Evolutionary conservation across 2,329 filamentous ascomycete genomes (phyloP), one percentile per base, ranked within the genome.

Genomic region (Hyphodiscus sp.): DNA sequence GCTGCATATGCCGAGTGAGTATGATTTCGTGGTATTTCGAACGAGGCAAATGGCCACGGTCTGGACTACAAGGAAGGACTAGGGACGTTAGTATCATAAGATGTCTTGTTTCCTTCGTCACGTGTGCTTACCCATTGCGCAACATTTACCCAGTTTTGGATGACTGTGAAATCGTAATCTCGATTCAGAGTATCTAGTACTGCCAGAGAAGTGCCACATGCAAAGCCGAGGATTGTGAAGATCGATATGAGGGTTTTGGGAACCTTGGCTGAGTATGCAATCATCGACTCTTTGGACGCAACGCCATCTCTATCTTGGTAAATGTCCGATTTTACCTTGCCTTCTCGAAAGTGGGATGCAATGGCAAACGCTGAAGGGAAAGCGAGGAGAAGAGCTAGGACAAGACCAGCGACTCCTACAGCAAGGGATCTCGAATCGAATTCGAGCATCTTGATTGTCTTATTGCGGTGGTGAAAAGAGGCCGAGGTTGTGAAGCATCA

Each of bases 281-380:
- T 75, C 50, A 82, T 66, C 1, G 83, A 82, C 64, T 86, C 82
- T 42, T 80, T 75, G 0, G 82, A 86, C 30, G 84, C 85, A 58
- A 78, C 75, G 47, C 87, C 87, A 69, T 91, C 87, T 57, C 76
- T 71, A 64, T 91, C 87, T 61, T 83, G 73, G 63, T 91, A 91
- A 13, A 76, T 71, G 11, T 76, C 70, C 42, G 64, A 54, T 68
- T 65, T 56, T 47, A 60, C 41, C 67, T 61, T 62, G 56, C 66
- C 46, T 45, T 47, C 41, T 64, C 61, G 54, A 67, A 60, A 58
- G 60, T 75, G 73, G 30, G 60, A 59, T 45, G 68, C 38, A 38
- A 72, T 60, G 44, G 68, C 67, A 41, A 65, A 54, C 20, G 73
- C 33, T 42, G 70, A 70, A 10, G 74, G 74, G 7, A 71, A 49